These are phyloP conservation scores for Lavandula angustifolia DNA, from an alignment of 257 asterid species.

Conservation along the genomic window DNA sequence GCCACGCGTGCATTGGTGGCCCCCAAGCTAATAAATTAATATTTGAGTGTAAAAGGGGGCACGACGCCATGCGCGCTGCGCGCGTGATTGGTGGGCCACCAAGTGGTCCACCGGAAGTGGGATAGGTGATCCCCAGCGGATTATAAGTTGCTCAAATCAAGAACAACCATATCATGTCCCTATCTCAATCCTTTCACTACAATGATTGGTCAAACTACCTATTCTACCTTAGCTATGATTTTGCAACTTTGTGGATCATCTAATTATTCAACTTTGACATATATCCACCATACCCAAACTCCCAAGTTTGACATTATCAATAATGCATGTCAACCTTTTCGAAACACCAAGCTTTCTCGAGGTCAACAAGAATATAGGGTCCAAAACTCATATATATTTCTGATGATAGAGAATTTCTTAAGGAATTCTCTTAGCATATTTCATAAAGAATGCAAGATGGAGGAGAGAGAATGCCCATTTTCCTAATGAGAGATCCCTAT, in stretches of 20 bases:
- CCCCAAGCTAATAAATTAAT: too few species aligned
- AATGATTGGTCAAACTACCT: slow-evolving; percentile 36
- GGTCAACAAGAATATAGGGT: neutral
- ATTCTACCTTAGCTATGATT: neutral
- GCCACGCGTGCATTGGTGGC: too few species aligned
- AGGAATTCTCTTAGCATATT: slow-evolving; percentile 19
- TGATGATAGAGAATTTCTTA: neutral
- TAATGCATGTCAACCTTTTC: slow-evolving; percentile 27
- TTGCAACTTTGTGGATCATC: slow-evolving; percentile 23
- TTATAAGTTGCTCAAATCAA: slow-evolving; percentile 35
- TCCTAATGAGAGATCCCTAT: slow-evolving; percentile 32
- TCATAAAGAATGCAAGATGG: slow-evolving; percentile 32
- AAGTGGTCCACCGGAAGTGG: too few species aligned
- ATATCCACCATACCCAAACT: slow-evolving; percentile 25
- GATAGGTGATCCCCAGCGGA: too few species aligned
- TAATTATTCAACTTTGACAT: slow-evolving; percentile 21
- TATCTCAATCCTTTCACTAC: slow-evolving; percentile 40
- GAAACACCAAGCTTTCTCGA: neutral
- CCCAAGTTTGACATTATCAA: slow-evolving; percentile 26
- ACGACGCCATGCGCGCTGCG: too few species aligned
- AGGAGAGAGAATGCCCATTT: slow-evolving; percentile 36
- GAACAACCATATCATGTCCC: slow-evolving; percentile 56
- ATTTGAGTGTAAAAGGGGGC: too few species aligned
- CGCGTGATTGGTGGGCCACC: too few species aligned
- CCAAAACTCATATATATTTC: neutral